Base-by-base conservation (phyloP, 768 basidiomycete genomes). In the Boletellus emodensis region DNA sequence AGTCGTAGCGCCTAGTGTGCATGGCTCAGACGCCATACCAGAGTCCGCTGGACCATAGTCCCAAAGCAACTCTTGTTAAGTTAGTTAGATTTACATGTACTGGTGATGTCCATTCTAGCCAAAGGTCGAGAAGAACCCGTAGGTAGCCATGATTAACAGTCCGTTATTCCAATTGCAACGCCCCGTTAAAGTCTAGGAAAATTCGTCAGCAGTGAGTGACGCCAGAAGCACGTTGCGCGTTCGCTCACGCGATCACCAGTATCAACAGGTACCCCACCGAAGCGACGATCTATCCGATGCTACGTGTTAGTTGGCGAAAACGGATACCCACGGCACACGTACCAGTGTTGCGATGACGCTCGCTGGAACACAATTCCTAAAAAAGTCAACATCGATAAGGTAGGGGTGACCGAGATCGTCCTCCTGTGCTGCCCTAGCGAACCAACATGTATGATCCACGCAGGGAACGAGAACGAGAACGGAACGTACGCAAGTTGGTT, bases 321-420 rank as follows among this genome's bases (percentile, higher is more conserved):
- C 5, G 11, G 13, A 20, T 6, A 18, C n/a, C 10, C 33, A 11
- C n/a, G 15, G n/a, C 10, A 35, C 2, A 51, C 61, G 15, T 60
- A 95, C 92, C 58, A 87, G 62, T 1, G 87, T 84, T 13, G 95
- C 89, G 39, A 98, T 82, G 49, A 96, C 75, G 56, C 91, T 94
- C n/a, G 94, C 91, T 0, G 93, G 94, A 15, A 98, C 83, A 40
- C 94, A 93, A 57, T 92, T 94, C 74, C 90, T 91, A 58, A 96
- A 70, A 72, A 97, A 96, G 68, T 97, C 94, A 10, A 85, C 67
- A 64, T 90, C 85, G 44, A 84, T 72, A 40, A 94, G 75, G 74
- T 96, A 99, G 34, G 87, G 70, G 59, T 92, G 83, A 3, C 96
- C 95, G 46, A 98, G 78, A 62, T 96, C 94, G 65, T 97, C 88